These are phyloP conservation scores for Brettanomyces nanus DNA, from an alignment of 805 yeast species.

Conservation along the genomic window DNA sequence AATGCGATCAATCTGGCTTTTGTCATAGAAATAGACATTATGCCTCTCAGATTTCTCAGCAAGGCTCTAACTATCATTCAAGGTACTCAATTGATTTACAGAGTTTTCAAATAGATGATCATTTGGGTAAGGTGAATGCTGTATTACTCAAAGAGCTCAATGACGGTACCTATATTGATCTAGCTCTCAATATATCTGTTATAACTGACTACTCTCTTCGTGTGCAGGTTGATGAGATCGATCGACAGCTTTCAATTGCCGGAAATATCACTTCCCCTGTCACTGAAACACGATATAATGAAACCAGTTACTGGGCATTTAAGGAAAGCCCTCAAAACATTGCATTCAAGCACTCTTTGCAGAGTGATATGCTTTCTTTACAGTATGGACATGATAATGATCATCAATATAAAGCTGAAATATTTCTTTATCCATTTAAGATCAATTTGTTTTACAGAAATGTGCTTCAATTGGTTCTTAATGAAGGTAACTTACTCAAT, in stretches of 20 bases:
- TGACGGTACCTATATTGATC: slow-evolving; percentile 29
- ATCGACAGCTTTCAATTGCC: slow-evolving; percentile 22
- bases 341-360: slow-evolving; percentile 16
- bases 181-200: slow-evolving; percentile 55
- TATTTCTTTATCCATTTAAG: slow-evolving; percentile 42
- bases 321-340: slow-evolving; percentile 16
- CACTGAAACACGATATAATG: slow-evolving; percentile 45
- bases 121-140: slow-evolving; percentile 33
- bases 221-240: slow-evolving; percentile 56
- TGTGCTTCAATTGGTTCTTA: slow-evolving; percentile 45
- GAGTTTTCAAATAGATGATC: slow-evolving; percentile 23
- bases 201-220: slow-evolving; percentile 52
- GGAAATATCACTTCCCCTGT: slow-evolving; percentile 5
- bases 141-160: slow-evolving; percentile 37
- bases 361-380: slow-evolving; percentile 13
- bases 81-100: slow-evolving; percentile 35
- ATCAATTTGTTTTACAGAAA: slow-evolving; percentile 40
- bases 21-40: slow-evolving; percentile 73
- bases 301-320: slow-evolving; percentile 54
- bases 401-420: slow-evolving; percentile 34
- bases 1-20: slow-evolving; percentile 75
- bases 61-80: slow-evolving; percentile 20
- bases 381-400: slow-evolving; percentile 36
- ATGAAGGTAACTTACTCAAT: slow-evolving; percentile 65
- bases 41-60: slow-evolving; percentile 33